phyloP scores from a whole-genome alignment of 305 asterid genomes.

The Fraxinus greggii region DNA sequence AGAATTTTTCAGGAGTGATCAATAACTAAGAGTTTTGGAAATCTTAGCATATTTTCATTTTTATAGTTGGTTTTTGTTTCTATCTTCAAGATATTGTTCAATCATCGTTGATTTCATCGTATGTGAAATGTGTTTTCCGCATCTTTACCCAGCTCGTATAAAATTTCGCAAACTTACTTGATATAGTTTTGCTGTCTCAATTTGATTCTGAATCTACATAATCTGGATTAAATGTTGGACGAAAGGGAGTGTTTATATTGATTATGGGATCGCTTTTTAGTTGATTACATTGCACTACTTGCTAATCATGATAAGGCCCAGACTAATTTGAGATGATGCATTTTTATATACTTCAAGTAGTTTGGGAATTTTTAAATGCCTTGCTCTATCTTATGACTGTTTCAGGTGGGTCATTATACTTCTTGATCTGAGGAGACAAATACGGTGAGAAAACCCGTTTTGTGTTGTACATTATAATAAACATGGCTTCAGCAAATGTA shows the following conservation, averaged over 20 bases:
- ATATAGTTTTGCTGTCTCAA: background rate
- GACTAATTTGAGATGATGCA: background rate
- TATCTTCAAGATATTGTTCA: background rate
- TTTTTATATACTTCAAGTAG: background rate
- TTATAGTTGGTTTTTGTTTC: too few species aligned
- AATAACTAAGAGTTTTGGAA: too few species aligned
- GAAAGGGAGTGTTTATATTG: background rate
- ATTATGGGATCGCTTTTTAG: background rate
- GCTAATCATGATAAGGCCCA: background rate
- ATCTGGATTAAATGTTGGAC: background rate
- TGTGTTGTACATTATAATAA: background rate
- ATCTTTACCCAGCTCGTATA: background rate
- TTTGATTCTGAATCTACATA: background rate
- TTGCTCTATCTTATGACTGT: constrained; percentile 13
- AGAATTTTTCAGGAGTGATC: too few species aligned
- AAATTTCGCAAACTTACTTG: background rate
- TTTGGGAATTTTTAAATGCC: background rate
- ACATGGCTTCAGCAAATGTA: constrained; percentile 44
- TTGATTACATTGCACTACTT: background rate
- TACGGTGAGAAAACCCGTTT: constrained; percentile 19
- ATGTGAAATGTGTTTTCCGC: background rate
- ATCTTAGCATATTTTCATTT: too few species aligned
- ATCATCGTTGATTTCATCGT: background rate
- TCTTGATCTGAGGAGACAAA: constrained; percentile 10
- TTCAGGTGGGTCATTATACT: constrained; percentile 28